phyloP scores from a whole-genome alignment of 805 yeast species.

The Scheffersomyces lignosus region DNA sequence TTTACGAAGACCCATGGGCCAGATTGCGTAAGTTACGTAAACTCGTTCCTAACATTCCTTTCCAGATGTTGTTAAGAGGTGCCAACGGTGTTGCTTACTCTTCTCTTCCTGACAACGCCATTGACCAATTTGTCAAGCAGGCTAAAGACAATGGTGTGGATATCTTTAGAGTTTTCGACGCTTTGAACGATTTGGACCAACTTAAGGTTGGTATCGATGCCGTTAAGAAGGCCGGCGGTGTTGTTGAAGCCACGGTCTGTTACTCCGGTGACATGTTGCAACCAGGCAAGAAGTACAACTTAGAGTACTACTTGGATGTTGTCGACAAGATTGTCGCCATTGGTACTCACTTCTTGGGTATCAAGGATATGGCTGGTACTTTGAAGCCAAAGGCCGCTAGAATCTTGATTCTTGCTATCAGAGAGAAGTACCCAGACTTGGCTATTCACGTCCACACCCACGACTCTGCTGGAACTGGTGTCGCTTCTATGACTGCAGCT shows the following conservation, averaged over 20 bases:
- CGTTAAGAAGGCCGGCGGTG: constrained; percentile 97
- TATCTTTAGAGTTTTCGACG: constrained; percentile 96
- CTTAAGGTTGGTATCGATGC: constrained; percentile 97
- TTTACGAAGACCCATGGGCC: constrained; percentile 99
- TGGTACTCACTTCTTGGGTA: constrained; percentile 97
- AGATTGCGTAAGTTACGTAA: constrained; percentile 85
- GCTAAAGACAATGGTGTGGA: constrained; percentile 97
- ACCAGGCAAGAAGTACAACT: constrained; percentile 93
- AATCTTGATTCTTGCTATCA: constrained; percentile 72
- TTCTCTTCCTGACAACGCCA: constrained; percentile 96
- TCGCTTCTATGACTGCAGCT: constrained; percentile 92
- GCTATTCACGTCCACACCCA: constrained; percentile 99
- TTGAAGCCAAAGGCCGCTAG: constrained; percentile 93
- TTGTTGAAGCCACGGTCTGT: constrained; percentile 97
- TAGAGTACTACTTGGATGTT: constrained; percentile 80
- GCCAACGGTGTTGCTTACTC: constrained; percentile 99
- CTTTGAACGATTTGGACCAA: constrained; percentile 94
- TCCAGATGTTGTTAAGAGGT: constrained; percentile 98
- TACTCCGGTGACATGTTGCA: constrained; percentile 98
- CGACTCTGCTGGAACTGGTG: constrained; percentile 99
- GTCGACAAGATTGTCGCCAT: constrained; percentile 81
- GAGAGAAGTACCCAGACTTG: constrained; percentile 85
- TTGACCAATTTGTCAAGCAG: constrained; percentile 92
- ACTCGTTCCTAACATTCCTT: constrained; percentile 96
- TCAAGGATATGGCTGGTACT: constrained; percentile 99